phyloP scores from a whole-genome alignment of 176 grass and related monocot species.

The Carex parvula region DNA sequence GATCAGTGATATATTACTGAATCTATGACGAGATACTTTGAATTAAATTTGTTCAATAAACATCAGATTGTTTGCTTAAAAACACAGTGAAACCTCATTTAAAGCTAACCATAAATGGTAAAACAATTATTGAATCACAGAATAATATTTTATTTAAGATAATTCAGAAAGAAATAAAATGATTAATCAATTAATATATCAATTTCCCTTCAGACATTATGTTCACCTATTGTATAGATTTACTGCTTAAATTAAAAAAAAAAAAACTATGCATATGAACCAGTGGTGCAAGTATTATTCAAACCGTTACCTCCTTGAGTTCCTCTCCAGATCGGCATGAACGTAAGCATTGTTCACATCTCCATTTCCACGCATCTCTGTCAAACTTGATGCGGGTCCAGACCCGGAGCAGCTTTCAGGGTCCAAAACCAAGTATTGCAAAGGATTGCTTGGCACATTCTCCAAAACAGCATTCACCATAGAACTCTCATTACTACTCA shows the following conservation, averaged over 20 bases:
- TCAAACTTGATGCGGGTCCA: slow-evolving; percentile 27
- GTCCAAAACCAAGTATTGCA: slow-evolving; percentile 71
- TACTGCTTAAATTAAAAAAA: background rate
- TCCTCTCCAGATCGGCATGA: slow-evolving; percentile 61
- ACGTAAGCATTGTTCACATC: slow-evolving; percentile 35
- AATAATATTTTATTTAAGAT: background rate
- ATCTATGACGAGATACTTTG: background rate
- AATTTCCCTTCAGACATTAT: background rate
- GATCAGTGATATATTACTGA: background rate
- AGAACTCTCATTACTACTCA: slow-evolving; percentile 71
- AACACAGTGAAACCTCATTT: background rate
- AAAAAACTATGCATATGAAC: background rate
- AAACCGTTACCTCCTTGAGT: slow-evolving; percentile 59
- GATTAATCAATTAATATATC: slow-evolving; percentile 12
- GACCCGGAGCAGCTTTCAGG: slow-evolving; percentile 3
- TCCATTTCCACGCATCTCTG: slow-evolving; percentile 17
- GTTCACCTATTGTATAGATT: background rate
- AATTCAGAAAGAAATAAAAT: background rate
- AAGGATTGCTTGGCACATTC: slow-evolving; percentile 72
- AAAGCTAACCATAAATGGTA: background rate
- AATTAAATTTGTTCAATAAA: background rate
- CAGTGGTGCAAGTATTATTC: background rate
- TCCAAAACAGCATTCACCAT: slow-evolving; percentile 83
- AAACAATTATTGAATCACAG: background rate
- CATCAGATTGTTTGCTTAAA: background rate